Evolutionary conservation across 1,284 basidiomycete species (phyloP).

Genomic region (Pterula multifida): DNA sequence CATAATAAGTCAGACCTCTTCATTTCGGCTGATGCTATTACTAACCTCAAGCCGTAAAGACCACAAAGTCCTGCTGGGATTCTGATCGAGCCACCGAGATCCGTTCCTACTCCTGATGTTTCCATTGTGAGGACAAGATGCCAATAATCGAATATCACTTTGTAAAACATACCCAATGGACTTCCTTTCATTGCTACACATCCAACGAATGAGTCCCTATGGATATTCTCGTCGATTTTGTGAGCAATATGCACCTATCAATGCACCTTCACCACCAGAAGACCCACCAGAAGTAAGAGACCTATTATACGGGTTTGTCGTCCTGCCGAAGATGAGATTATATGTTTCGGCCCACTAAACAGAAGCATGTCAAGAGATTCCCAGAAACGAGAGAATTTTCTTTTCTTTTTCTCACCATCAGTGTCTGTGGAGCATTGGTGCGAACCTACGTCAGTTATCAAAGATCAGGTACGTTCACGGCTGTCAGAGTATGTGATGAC

Average conservation of each 20-base stretch:
- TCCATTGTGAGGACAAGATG: background rate
- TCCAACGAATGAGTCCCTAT: no score
- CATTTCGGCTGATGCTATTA: slow-evolving; percentile 10
- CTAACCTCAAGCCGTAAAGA: slow-evolving; percentile 14
- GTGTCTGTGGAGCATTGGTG: slow-evolving; percentile 36
- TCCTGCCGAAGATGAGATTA: slow-evolving; percentile 27
- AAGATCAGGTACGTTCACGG: no score
- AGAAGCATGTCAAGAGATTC: background rate
- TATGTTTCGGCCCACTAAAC: slow-evolving; percentile 21
- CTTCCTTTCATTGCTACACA: background rate
- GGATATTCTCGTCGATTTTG: background rate
- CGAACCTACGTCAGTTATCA: background rate
- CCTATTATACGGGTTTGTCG: slow-evolving; percentile 32
- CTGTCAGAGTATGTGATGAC: background rate
- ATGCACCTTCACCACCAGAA: slow-evolving; percentile 53
- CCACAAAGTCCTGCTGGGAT: slow-evolving; percentile 1
- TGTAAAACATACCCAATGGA: background rate
- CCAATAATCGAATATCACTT: background rate
- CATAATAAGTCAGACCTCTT: background rate
- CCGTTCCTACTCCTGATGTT: slow-evolving; percentile 32
- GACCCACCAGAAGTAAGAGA: slow-evolving; percentile 44
- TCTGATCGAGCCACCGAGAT: slow-evolving; percentile 23
- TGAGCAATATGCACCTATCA: slow-evolving; percentile 20
- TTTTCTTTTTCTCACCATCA: slow-evolving; percentile 19
- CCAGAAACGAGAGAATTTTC: background rate